A percentile compares a stretch with the other conserved stretches of the same genome.
Conservation (phyloP, 352 stramenopile species). For the Pelagophyceae sp. region DNA sequence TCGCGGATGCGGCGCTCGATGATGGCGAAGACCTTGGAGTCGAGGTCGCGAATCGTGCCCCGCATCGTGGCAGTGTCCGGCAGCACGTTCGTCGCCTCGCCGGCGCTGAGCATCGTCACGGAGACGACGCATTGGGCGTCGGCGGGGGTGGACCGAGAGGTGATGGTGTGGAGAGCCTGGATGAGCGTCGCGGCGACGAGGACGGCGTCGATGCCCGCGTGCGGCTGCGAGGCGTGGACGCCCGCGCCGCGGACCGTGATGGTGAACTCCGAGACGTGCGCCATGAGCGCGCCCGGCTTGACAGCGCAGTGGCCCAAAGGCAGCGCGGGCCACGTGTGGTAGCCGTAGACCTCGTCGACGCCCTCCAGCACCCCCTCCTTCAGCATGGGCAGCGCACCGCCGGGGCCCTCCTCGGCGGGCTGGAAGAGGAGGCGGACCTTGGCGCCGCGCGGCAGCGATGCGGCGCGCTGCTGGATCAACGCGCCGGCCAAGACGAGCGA, state of each 20-base stretch:
- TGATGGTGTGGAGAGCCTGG: background rate
- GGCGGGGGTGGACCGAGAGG: background rate
- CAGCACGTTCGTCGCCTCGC: background rate
- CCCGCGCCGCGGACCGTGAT: background rate
- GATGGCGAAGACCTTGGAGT: background rate
- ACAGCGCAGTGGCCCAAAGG: background rate
- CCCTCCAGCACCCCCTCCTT: background rate
- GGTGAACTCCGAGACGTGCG: background rate
- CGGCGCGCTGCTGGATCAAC: background rate
- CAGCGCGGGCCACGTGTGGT: background rate
- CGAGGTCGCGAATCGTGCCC: slow-evolving; percentile 4
- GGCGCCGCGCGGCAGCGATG: background rate
- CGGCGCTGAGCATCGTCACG: background rate
- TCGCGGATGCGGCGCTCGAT: background rate
- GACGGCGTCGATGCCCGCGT: background rate
- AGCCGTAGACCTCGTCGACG: background rate
- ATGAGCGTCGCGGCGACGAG: background rate
- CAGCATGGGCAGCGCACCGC: background rate
- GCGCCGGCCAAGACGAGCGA: background rate
- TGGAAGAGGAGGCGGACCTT: background rate
- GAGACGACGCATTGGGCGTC: background rate
- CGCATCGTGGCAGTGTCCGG: background rate
- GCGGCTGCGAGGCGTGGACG: background rate
- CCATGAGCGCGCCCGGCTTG: background rate
- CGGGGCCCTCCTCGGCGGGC: background rate